Evolutionary conservation across 78 protist species (phyloP).

Genomic region (Speleostelium caveatum): DNA sequence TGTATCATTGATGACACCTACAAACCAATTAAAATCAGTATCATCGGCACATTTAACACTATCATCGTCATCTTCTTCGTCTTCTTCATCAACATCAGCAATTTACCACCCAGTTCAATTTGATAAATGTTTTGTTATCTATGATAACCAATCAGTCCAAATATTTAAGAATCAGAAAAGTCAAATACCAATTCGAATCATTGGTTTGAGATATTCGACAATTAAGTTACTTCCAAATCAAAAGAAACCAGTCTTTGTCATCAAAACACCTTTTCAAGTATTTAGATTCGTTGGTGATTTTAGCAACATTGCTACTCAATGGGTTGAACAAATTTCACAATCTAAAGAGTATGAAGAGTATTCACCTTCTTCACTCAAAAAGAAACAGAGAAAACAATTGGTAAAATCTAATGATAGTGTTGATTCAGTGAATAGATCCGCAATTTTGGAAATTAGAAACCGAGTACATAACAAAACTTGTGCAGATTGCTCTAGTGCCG

Average conservation of each 20-base stretch:
- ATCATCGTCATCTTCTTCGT: background rate
- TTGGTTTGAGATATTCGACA: slow-evolving; percentile 10
- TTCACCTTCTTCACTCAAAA: slow-evolving; percentile 3
- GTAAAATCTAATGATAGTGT: slow-evolving; percentile 17
- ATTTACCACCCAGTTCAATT: background rate
- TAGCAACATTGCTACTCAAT: background rate
- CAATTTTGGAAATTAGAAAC: slow-evolving; percentile 31
- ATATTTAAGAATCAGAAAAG: slow-evolving; percentile 19
- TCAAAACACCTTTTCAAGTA: slow-evolving; percentile 34
- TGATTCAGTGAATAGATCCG: background rate
- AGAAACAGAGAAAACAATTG: background rate
- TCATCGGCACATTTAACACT: no score
- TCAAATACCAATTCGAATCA: slow-evolving; percentile 28
- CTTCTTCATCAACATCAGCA: background rate
- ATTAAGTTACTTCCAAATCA: background rate
- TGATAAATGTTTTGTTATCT: background rate
- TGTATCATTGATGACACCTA: background rate
- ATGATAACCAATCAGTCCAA: slow-evolving; percentile 37
- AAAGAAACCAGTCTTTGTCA: background rate
- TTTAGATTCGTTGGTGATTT: background rate
- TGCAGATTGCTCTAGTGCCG: slow-evolving; percentile 17
- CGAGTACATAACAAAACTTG: slow-evolving; percentile 13
- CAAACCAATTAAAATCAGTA: background rate
- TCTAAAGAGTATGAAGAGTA: slow-evolving; percentile 4
- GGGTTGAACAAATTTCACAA: slow-evolving; percentile 4